Evolutionary conservation across 1,139 yeast species (phyloP).

Genomic region (Hyphopichia khmerensis): DNA sequence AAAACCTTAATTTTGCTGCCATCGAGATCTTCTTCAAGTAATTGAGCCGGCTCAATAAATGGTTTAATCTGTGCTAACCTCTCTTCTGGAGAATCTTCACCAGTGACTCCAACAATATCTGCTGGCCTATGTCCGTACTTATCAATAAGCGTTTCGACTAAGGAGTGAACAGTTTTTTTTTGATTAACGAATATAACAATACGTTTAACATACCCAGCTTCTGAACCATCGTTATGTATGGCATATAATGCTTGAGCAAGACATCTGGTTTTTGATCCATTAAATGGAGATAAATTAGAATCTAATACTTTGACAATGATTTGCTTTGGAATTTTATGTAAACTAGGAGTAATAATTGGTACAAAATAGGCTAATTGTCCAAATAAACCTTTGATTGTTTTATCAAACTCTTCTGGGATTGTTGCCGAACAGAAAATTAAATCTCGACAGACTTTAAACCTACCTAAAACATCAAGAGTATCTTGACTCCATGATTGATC

Average conservation of each 20-base stretch:
- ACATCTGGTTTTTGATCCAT: conserved; percentile 80
- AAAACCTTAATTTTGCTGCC: conserved; percentile 53
- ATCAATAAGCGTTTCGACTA: conserved; percentile 52
- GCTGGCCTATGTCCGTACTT: conserved; percentile 54
- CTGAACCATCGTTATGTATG: conserved; percentile 80
- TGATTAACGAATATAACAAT: conserved; percentile 86
- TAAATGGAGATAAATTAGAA: conserved; percentile 71
- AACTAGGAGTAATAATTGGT: conserved; percentile 69
- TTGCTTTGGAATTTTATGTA: conserved; percentile 79
- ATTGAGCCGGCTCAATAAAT: conserved; percentile 60
- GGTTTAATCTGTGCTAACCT: conserved; percentile 56
- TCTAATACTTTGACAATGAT: conserved; percentile 75
- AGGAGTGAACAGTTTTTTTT: conserved; percentile 58
- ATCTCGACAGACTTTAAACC: conserved; percentile 57
- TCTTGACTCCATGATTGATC: conserved; percentile 77
- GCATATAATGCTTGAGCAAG: conserved; percentile 88
- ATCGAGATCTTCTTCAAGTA: conserved; percentile 27
- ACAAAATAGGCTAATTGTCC: conserved; percentile 59
- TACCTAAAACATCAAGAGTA: conserved; percentile 57
- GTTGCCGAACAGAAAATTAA: conserved; percentile 87
- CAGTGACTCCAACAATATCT: conserved; percentile 59
- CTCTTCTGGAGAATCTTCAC: conserved; percentile 59
- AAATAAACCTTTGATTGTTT: conserved; percentile 57
- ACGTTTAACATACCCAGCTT: conserved; percentile 71
- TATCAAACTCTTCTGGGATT: conserved; percentile 75